Evolutionary conservation across 192 early-diverging fungal species (phyloP).

Genomic region (Linnemannia hyalina): DNA sequence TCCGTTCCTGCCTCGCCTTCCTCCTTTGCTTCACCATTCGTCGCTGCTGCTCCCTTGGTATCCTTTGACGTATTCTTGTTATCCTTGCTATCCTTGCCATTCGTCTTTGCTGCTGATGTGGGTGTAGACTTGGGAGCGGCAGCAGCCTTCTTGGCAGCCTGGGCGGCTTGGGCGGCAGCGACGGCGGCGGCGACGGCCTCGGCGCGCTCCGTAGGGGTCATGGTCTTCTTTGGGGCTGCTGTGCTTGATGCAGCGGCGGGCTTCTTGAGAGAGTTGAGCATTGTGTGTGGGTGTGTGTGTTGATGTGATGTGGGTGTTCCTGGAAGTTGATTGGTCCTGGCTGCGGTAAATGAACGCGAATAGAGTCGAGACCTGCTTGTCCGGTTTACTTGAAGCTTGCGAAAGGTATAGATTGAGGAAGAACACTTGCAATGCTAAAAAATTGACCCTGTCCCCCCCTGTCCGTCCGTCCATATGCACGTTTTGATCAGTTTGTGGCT

Average conservation of each 20-base stretch:
- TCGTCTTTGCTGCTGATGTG: constrained; percentile 20
- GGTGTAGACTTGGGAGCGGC: constrained; percentile 35
- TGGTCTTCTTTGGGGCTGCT: constrained; percentile 52
- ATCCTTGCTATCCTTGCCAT: constrained; percentile 32
- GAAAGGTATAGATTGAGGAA: too few species aligned
- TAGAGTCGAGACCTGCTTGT: not conserved
- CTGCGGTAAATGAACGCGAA: not conserved
- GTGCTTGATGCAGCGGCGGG: constrained; percentile 28
- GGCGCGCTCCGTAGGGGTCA: constrained; percentile 35
- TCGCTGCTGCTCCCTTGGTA: constrained; percentile 16
- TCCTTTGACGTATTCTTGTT: constrained; percentile 19
- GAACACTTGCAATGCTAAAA: too few species aligned
- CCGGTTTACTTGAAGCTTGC: not conserved
- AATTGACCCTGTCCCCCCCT: too few species aligned
- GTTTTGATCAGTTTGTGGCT: too few species aligned
- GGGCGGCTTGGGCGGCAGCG: constrained; percentile 31
- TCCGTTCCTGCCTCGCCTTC: constrained; percentile 14
- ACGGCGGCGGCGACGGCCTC: constrained; percentile 38
- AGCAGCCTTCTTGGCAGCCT: constrained; percentile 39
- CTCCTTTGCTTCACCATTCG: not conserved
- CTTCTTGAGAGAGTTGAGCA: constrained; percentile 49
- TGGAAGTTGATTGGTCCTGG: not conserved
- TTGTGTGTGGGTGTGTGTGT: constrained; percentile 4
- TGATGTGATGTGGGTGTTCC: not conserved
- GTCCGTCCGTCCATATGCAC: too few species aligned